These are phyloP conservation scores for Geotrichum phurueaensis DNA, from an alignment of 1,139 yeast genomes.

Conservation along the genomic window DNA sequence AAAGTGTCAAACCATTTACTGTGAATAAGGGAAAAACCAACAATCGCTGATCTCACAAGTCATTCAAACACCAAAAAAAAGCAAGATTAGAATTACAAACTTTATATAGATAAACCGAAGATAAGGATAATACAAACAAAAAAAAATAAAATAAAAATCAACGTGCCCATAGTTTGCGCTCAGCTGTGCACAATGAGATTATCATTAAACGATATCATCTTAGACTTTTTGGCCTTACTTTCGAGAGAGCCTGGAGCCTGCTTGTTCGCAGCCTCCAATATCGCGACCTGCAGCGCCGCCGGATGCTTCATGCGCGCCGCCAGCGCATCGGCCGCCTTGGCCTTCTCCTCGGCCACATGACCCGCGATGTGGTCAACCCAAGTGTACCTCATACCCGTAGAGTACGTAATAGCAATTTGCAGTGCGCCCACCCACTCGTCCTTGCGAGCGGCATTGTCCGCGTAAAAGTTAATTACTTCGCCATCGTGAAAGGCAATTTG, in stretches of 20 bases:
- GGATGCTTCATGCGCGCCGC: conserved; percentile 11
- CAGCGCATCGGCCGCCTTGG: conserved; percentile 8
- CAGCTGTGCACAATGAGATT: neutral
- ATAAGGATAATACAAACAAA: neutral
- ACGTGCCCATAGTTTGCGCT: neutral
- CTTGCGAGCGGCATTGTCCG: conserved; percentile 51
- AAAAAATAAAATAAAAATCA: neutral
- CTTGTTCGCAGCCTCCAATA: neutral
- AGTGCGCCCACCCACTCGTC: conserved; percentile 47
- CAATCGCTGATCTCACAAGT: no score
- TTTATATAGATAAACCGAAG: neutral
- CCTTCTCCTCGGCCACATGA: conserved; percentile 12
- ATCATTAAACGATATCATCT: conserved; percentile 9
- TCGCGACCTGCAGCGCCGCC: conserved; percentile 1
- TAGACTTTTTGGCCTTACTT: conserved; percentile 5
- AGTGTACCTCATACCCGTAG: conserved; percentile 28
- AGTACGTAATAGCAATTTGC: conserved; percentile 26
- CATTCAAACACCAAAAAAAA: no score
- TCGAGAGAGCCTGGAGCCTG: neutral
- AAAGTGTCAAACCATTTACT: no score
- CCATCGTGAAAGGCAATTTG: conserved; percentile 58
- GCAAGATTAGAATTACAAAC: no score
- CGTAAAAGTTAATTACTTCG: conserved; percentile 60
- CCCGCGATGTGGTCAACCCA: conserved; percentile 34
- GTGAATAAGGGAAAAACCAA: no score